Evolutionary conservation across 2,329 filamentous ascomycete species (phyloP).

Genomic region (Botrytis pseudocinerea): DNA sequence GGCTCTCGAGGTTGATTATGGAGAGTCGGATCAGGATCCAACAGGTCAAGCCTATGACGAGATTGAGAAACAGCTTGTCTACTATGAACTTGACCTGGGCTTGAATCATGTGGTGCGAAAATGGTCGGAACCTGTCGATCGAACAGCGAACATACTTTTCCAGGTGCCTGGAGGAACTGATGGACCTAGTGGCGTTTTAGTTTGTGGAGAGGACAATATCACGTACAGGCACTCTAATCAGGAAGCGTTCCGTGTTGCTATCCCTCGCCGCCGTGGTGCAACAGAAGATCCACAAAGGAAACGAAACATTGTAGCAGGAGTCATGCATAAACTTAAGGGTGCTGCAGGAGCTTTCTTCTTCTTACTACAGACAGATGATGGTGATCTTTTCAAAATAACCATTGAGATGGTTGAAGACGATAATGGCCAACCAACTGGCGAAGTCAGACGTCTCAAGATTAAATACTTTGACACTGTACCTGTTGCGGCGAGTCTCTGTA

Average conservation of each 20-base stretch:
- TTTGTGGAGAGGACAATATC: constrained; percentile 91
- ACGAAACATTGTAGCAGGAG: constrained; percentile 80
- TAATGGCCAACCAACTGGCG: constrained; percentile 73
- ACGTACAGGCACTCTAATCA: constrained; percentile 98
- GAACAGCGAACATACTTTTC: constrained; percentile 85
- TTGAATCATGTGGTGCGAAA: constrained; percentile 96
- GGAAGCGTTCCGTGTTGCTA: constrained; percentile 81
- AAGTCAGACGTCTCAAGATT: constrained; percentile 82
- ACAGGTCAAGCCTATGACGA: constrained; percentile 79
- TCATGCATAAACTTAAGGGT: constrained; percentile 94
- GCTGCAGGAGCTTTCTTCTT: constrained; percentile 91
- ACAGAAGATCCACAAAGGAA: constrained; percentile 93
- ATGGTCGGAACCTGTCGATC: constrained; percentile 92
- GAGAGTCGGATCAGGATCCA: constrained; percentile 86
- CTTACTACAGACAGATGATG: constrained; percentile 91
- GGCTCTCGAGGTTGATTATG: constrained; percentile 89
- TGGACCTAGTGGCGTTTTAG: constrained; percentile 90
- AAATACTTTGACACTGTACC: constrained; percentile 99
- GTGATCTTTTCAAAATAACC: constrained; percentile 96
- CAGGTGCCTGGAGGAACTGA: constrained; percentile 93
- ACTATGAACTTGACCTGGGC: constrained; percentile 95
- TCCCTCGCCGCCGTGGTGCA: constrained; percentile 81
- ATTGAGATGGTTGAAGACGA: constrained; percentile 87
- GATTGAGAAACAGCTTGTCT: constrained; percentile 87
- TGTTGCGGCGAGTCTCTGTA: constrained; percentile 81